Percentiles rank a stretch among this genome's conserved stretches.
Evolutionary conservation across 352 stramenopile genomes (phyloP).

Genomic region (Phytophthora foliorum): DNA sequence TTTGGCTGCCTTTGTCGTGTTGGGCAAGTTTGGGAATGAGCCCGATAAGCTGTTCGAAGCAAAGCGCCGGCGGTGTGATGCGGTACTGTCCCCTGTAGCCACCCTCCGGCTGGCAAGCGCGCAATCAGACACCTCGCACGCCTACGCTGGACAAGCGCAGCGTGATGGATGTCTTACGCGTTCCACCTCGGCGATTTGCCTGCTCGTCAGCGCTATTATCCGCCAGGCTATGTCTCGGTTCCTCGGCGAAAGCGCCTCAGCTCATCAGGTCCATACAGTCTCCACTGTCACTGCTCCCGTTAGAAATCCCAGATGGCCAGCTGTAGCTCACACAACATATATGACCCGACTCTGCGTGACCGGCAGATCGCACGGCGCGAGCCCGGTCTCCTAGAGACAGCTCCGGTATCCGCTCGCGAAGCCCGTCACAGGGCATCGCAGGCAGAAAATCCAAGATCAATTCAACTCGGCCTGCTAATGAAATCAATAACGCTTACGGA

Average conservation of each 20-base stretch:
- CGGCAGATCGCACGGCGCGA: constrained; percentile 21
- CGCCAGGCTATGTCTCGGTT: constrained; percentile 19
- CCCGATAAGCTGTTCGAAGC: constrained; percentile 22
- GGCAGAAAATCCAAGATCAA: constrained; percentile 31
- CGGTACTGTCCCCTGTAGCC: constrained; percentile 22
- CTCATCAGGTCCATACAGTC: constrained; percentile 28
- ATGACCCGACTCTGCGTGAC: constrained; percentile 20
- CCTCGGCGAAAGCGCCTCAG: constrained; percentile 27
- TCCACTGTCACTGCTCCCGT: constrained; percentile 9
- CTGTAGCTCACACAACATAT: constrained; percentile 29
- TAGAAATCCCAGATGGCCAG: constrained; percentile 30
- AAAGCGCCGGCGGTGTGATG: constrained; percentile 17
- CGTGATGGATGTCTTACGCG: constrained; percentile 47
- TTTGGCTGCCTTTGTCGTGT: constrained; percentile 24
- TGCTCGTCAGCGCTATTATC: constrained; percentile 36
- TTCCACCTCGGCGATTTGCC: constrained; percentile 32
- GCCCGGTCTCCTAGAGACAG: constrained; percentile 14
- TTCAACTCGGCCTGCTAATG: constrained; percentile 22
- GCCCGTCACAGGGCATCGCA: constrained; percentile 22
- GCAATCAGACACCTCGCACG: constrained; percentile 22
- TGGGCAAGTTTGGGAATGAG: constrained; percentile 37
- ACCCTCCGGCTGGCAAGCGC: constrained; percentile 15
- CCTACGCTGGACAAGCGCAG: constrained; percentile 34
- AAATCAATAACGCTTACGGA: constrained; percentile 33
- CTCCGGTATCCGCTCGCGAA: constrained; percentile 7